These are phyloP conservation scores for Calonectria fujianensis DNA, from an alignment of 2,329 filamentous ascomycete genomes.

Conservation along the genomic window DNA sequence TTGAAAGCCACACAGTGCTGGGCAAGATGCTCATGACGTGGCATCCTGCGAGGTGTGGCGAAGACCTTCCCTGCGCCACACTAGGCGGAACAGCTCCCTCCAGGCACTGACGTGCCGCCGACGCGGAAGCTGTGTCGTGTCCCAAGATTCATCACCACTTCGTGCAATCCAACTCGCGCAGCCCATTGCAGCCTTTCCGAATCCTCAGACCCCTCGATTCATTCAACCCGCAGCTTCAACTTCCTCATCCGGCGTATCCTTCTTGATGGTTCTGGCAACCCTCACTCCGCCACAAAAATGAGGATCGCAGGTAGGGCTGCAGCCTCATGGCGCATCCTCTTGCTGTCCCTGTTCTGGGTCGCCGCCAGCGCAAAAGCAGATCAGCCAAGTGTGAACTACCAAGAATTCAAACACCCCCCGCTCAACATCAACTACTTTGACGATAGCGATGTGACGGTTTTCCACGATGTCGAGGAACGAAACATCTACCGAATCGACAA, in stretches of 20 bases:
- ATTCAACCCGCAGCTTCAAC: neutral
- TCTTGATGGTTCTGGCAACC: conserved; percentile 65
- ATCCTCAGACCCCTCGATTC: conserved; percentile 24
- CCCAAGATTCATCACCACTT: conserved; percentile 46
- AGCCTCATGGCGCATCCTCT: conserved; percentile 69
- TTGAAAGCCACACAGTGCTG: conserved; percentile 30
- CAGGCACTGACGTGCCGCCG: conserved; percentile 52
- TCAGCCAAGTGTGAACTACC: conserved; percentile 79
- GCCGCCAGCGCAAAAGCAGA: conserved; percentile 74
- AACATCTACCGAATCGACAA: conserved; percentile 86
- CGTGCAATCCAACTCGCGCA: conserved; percentile 15
- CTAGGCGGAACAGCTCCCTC: conserved; percentile 51
- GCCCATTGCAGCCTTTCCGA: conserved; percentile 37
- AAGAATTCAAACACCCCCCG: conserved; percentile 79
- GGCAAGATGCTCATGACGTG: conserved; percentile 40
- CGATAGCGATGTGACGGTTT: conserved; percentile 87
- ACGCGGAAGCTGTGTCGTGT: conserved; percentile 51
- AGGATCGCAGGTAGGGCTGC: conserved; percentile 69
- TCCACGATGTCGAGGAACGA: conserved; percentile 78
- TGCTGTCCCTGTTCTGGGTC: conserved; percentile 68
- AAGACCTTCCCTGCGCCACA: conserved; percentile 50
- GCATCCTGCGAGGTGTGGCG: conserved; percentile 48
- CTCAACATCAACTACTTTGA: conserved; percentile 90
- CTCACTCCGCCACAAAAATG: conserved; percentile 68
- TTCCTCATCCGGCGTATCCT: conserved; percentile 33